Percentiles rank a stretch among this genome's conserved stretches.
Conservation (phyloP, 1,139 yeast genomes). For the Lodderomyces beijingensis region DNA sequence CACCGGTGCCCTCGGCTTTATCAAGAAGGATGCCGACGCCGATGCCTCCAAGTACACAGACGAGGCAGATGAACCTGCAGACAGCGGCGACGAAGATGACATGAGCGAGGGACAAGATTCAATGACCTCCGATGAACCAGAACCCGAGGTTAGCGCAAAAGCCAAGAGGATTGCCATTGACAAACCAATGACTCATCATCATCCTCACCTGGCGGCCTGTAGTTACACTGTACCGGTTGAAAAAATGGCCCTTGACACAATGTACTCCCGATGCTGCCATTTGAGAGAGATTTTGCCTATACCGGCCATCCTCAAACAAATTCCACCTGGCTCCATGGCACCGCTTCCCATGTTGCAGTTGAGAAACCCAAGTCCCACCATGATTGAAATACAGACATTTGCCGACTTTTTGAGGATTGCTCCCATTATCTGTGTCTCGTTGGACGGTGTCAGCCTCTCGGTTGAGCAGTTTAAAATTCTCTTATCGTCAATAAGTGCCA, state of each 20-base stretch:
- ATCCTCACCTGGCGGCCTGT: too few species aligned
- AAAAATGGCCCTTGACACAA: conserved; percentile 53
- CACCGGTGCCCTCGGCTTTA: conserved; percentile 54
- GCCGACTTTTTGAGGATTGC: conserved; percentile 74
- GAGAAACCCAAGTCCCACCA: conserved; percentile 68
- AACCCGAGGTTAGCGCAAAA: conserved; percentile 36
- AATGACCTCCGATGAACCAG: conserved; percentile 29
- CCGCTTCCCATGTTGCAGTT: conserved; percentile 63
- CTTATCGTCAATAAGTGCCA: conserved; percentile 56
- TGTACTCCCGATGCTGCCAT: conserved; percentile 76
- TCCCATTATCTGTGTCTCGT: conserved; percentile 61
- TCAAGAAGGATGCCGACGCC: conserved; percentile 18
- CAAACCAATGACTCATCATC: conserved; percentile 42
- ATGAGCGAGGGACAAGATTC: conserved; percentile 7
- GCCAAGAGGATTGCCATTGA: conserved; percentile 45
- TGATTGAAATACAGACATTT: conserved; percentile 69
- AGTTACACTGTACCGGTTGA: conserved; percentile 34
- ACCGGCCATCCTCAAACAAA: conserved; percentile 71
- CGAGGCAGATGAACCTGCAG: not conserved
- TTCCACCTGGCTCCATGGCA: conserved; percentile 65
- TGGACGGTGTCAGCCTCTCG: conserved; percentile 67
- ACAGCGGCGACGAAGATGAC: conserved; percentile 7
- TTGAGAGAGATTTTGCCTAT: conserved; percentile 69
- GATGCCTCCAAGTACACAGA: not conserved
- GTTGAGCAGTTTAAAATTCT: conserved; percentile 61